phyloP scores from a whole-genome alignment of 2,329 filamentous ascomycete species.

The Colletotrichum caudatum region DNA sequence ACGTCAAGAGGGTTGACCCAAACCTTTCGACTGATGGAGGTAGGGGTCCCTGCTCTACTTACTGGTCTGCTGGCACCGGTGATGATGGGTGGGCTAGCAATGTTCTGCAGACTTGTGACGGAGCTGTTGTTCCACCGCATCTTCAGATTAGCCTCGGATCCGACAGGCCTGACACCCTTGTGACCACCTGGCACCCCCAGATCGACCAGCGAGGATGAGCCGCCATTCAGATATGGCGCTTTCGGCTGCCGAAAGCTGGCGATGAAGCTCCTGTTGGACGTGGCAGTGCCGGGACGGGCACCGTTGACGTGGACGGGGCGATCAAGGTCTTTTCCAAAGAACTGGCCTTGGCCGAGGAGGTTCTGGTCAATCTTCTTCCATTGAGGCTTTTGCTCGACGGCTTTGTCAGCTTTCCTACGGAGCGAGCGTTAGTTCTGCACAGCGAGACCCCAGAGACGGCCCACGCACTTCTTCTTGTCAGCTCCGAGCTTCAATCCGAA shows the following conservation, averaged over 20 bases:
- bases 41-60: conserved; percentile 52
- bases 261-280: conserved; percentile 48
- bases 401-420: conserved; percentile 43
- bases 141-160: conserved; percentile 56
- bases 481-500: conserved; percentile 68
- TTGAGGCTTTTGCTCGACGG: conserved; percentile 43
- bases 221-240: conserved; percentile 52
- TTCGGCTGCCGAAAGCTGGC: conserved; percentile 43
- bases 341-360: conserved; percentile 51
- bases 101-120: conserved; percentile 49
- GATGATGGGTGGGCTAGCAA: conserved; percentile 48
- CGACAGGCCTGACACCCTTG: conserved; percentile 49
- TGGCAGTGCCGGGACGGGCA: conserved; percentile 51
- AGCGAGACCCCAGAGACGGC: not conserved
- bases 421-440: conserved; percentile 12
- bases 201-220: conserved; percentile 61
- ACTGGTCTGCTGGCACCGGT: conserved; percentile 44
- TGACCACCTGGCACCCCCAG: conserved; percentile 50
- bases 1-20: conserved; percentile 64
- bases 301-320: conserved; percentile 51
- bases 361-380: conserved; percentile 52
- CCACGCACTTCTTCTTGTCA: conserved; percentile 65
- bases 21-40: conserved; percentile 48
- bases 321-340: conserved; percentile 52
- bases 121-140: conserved; percentile 53